Conservation (phyloP, 192 early-diverging fungal species). For the Dissophora globulifera region DNA sequence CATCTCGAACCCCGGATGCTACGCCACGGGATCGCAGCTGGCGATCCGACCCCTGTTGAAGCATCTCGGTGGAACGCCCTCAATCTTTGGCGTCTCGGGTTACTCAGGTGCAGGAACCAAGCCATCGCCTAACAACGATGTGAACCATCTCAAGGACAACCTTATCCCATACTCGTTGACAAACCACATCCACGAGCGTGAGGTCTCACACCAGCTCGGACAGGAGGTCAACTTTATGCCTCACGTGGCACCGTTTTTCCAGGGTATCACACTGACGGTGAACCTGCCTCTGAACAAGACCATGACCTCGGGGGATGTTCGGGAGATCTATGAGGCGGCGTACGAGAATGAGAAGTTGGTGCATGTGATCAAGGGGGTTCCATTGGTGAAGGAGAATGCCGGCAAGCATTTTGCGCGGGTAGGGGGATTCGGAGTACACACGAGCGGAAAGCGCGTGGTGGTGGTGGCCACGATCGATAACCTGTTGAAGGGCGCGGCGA, state of each 20-base stretch:
- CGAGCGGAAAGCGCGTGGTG: constrained; percentile 82
- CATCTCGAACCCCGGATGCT: constrained; percentile 98
- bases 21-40: constrained; percentile 97
- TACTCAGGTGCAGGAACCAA: constrained; percentile 99
- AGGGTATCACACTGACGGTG: constrained; percentile 92
- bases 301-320: constrained; percentile 77
- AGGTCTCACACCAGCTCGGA: constrained; percentile 83
- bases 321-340: constrained; percentile 72
- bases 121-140: constrained; percentile 96
- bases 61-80: constrained; percentile 69
- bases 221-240: constrained; percentile 82
- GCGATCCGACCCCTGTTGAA: constrained; percentile 86
- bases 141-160: constrained; percentile 86
- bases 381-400: constrained; percentile 90
- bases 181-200: constrained; percentile 96
- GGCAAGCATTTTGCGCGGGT: constrained; percentile 89
- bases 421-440: constrained; percentile 92
- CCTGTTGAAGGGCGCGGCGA: constrained; percentile 97
- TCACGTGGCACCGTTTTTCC: constrained; percentile 93
- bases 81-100: constrained; percentile 95
- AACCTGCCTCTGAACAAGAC: constrained; percentile 84
- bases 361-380: constrained; percentile 77
- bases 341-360: constrained; percentile 88
- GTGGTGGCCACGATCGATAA: constrained; percentile 96
- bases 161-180: constrained; percentile 92